A percentile compares a stretch with the other conserved stretches of the same genome.
Conservation (phyloP, 352 stramenopile species). For the Phytophthora cactorum region DNA sequence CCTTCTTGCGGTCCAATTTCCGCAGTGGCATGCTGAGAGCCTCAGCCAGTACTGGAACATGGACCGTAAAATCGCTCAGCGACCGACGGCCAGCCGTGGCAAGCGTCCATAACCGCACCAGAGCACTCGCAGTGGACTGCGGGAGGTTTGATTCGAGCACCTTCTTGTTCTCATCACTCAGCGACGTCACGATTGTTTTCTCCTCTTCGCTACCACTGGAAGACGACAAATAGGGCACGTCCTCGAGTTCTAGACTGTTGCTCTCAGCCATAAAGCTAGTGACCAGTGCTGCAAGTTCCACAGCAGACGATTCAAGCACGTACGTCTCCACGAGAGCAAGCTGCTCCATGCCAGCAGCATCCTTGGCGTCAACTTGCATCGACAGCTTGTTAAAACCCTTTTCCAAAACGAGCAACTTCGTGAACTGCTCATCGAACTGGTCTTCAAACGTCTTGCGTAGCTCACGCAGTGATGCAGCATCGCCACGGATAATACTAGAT, state of each 20-base stretch:
- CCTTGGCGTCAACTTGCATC: conserved; percentile 61
- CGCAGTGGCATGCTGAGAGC: conserved; percentile 77
- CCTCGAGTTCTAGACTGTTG: conserved; percentile 67
- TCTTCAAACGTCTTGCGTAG: conserved; percentile 80
- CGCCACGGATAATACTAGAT: conserved; percentile 73
- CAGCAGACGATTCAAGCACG: conserved; percentile 55
- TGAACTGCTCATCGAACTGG: conserved; percentile 67
- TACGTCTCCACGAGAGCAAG: conserved; percentile 60
- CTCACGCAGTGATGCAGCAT: conserved; percentile 74
- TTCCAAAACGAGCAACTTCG: conserved; percentile 57
- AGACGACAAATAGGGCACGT: conserved; percentile 44
- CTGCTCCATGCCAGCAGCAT: conserved; percentile 45
- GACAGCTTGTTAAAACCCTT: conserved; percentile 79
- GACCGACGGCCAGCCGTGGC: conserved; percentile 63
- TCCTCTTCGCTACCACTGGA: conserved; percentile 11
- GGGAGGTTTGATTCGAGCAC: conserved; percentile 63
- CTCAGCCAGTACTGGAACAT: conserved; percentile 62
- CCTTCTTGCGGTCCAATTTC: conserved; percentile 86
- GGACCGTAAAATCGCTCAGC: conserved; percentile 63
- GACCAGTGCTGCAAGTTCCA: conserved; percentile 58
- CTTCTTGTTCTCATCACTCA: conserved; percentile 76
- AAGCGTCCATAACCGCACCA: conserved; percentile 78
- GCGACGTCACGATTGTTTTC: conserved; percentile 26
- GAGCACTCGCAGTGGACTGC: conserved; percentile 48
- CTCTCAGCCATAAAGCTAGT: conserved; percentile 74